These are phyloP conservation scores for Nepenthes gracilis DNA, from an alignment of 148 eudicot species.

Conservation along the genomic window DNA sequence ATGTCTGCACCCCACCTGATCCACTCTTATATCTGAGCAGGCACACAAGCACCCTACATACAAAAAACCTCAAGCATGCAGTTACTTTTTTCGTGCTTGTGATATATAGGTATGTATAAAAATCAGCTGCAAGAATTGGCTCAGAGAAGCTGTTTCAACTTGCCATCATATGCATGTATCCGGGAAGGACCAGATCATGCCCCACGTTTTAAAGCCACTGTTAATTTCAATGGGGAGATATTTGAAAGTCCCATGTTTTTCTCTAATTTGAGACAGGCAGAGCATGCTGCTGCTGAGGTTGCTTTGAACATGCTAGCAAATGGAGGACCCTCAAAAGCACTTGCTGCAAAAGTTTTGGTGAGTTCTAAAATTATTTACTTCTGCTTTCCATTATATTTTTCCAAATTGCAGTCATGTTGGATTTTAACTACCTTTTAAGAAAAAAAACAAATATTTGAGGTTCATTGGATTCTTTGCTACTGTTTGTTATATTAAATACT, in stretches of 20 bases:
- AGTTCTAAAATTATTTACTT: not conserved
- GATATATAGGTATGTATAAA: slow-evolving; percentile 32
- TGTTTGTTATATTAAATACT: too few species aligned
- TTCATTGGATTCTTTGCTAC: too few species aligned
- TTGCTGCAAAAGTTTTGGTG: slow-evolving; percentile 48
- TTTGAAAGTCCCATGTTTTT: slow-evolving; percentile 45
- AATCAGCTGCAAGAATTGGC: slow-evolving; percentile 56
- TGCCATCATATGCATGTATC: slow-evolving; percentile 46
- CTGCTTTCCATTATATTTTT: too few species aligned
- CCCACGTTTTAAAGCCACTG: slow-evolving; percentile 49
- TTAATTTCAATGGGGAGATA: slow-evolving; percentile 42
- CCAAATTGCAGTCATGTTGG: too few species aligned
- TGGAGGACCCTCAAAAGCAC: slow-evolving; percentile 41
- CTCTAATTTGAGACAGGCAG: slow-evolving; percentile 43
- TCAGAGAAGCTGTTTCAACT: slow-evolving; percentile 51
- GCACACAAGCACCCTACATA: not conserved
- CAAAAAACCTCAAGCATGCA: not conserved
- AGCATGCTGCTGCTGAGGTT: slow-evolving; percentile 59
- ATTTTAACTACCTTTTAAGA: too few species aligned
- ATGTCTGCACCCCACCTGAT: too few species aligned
- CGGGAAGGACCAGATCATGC: slow-evolving; percentile 61
- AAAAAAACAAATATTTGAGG: too few species aligned
- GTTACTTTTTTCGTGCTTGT: not conserved
- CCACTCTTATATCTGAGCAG: too few species aligned
- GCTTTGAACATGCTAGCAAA: slow-evolving; percentile 40